A percentile compares a stretch with the other conserved stretches of the same genome.
phyloP scores from a whole-genome alignment of 2,329 filamentous ascomycete species.

The Fusarium aywerte region DNA sequence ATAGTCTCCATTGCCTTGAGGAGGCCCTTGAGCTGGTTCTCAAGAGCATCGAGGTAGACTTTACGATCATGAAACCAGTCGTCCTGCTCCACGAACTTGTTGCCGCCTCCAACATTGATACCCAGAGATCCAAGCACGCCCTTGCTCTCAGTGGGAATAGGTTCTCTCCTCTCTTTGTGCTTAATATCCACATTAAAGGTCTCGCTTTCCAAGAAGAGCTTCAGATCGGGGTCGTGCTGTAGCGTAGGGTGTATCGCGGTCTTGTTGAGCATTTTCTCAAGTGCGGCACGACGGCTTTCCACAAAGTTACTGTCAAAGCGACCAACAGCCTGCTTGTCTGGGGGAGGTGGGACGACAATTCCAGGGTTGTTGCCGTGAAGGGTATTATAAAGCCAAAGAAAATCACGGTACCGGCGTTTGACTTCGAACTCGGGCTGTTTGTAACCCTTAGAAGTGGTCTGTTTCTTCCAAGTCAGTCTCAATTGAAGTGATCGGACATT shows the following conservation, averaged over 20 bases:
- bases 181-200: constrained; percentile 96
- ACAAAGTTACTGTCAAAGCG: constrained; percentile 98
- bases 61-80: constrained; percentile 99
- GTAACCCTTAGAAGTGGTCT: constrained; percentile 97
- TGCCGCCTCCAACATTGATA: constrained; percentile 77
- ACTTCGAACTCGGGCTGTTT: constrained; percentile 92
- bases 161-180: constrained; percentile 94
- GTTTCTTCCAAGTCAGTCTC: constrained; percentile 16
- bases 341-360: constrained; percentile 92
- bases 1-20: constrained; percentile 95
- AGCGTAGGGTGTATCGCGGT: constrained; percentile 87
- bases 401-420: constrained; percentile 93
- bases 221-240: constrained; percentile 92
- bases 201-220: constrained; percentile 96
- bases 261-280: constrained; percentile 99
- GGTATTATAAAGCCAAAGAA: constrained; percentile 96
- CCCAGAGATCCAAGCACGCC: constrained; percentile 90
- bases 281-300: constrained; percentile 86
- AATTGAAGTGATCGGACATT: background rate
- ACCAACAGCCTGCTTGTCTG: constrained; percentile 97
- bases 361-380: constrained; percentile 95
- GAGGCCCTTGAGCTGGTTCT: constrained; percentile 88
- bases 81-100: constrained; percentile 97
- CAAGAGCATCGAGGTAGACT: constrained; percentile 92
- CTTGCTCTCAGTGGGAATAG: constrained; percentile 87